phyloP scores from a whole-genome alignment of 2,329 filamentous ascomycete species.

The Neonectria punicea region DNA sequence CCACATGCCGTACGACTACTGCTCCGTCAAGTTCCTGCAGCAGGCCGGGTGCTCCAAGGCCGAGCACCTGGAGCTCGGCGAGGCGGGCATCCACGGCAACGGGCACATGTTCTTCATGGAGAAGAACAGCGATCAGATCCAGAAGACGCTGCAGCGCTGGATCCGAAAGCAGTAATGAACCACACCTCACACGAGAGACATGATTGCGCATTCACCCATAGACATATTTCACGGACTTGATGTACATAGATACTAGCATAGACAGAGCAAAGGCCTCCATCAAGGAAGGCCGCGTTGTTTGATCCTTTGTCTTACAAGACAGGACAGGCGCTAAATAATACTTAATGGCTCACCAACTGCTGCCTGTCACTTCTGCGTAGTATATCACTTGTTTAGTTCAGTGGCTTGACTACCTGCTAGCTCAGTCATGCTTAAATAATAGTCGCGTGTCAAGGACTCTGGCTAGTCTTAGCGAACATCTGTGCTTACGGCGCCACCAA shows the following conservation, averaged over 20 bases:
- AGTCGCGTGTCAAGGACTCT: background rate
- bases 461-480: background rate
- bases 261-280: background rate
- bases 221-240: background rate
- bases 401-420: background rate
- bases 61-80: constrained; percentile 33
- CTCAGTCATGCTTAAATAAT: background rate
- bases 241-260: background rate
- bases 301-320: background rate
- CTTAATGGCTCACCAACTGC: background rate
- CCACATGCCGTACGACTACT: constrained; percentile 37
- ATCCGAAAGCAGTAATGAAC: constrained; percentile 8
- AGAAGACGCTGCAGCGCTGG: constrained; percentile 29
- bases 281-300: background rate
- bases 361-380: no score
- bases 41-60: constrained; percentile 37
- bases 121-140: constrained; percentile 36
- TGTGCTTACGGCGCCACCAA: background rate
- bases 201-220: background rate
- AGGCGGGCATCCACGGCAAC: constrained; percentile 34
- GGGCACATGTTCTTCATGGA: constrained; percentile 43
- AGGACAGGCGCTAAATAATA: background rate
- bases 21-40: constrained; percentile 32
- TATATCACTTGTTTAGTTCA: background rate
- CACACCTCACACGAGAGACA: background rate